Conservation (phyloP, 2,329 filamentous ascomycete genomes). For the Fusarium oxysporum region DNA sequence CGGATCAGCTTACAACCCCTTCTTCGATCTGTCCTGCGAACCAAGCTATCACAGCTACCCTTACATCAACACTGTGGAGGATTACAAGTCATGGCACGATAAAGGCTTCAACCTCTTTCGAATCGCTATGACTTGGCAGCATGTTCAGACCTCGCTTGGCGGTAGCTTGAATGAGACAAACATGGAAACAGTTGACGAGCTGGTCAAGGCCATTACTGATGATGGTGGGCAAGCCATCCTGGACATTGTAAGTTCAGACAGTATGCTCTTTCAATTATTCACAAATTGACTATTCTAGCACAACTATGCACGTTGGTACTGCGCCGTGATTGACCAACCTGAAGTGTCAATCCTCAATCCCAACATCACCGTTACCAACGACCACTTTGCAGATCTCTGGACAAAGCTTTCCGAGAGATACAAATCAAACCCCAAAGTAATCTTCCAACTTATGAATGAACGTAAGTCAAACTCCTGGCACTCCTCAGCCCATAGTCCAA, state of each 20-base stretch:
- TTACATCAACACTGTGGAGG: neutral
- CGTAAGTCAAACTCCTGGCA: neutral
- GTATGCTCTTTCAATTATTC: neutral
- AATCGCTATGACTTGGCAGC: neutral
- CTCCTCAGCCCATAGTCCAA: fast-evolving
- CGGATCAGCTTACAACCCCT: neutral
- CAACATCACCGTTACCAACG: neutral
- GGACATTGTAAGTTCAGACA: neutral
- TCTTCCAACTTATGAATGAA: conserved; percentile 3
- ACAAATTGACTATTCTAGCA: neutral
- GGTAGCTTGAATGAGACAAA: neutral
- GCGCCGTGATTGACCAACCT: neutral
- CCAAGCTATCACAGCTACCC: neutral
- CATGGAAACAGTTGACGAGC: neutral
- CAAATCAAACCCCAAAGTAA: neutral
- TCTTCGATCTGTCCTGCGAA: neutral
- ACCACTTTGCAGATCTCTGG: neutral
- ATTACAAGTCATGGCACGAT: neutral
- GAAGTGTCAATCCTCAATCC: neutral
- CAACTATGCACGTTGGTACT: conserved; percentile 5
- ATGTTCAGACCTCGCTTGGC: neutral
- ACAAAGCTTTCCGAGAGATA: neutral
- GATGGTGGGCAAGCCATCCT: conserved; percentile 1
- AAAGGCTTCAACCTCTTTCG: conserved; percentile 4
- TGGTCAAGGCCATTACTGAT: neutral